Evolutionary conservation across 306 rosid genomes (phyloP).

Genomic region (Dalbergia oliveri): DNA sequence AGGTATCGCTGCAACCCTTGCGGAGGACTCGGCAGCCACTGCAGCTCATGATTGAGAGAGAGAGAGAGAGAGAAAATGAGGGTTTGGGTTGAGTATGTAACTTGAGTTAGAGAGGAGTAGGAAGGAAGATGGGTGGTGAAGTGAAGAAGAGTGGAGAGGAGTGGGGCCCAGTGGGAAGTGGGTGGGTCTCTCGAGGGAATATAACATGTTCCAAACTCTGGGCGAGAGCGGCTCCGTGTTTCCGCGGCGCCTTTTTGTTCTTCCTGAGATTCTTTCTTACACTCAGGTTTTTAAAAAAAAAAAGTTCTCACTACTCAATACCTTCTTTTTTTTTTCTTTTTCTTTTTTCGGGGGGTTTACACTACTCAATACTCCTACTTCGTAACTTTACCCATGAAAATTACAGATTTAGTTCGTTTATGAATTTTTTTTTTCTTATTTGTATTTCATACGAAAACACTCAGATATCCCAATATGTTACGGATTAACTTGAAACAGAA

Average conservation of each 20-base stretch:
- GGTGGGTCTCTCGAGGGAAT: slow-evolving; percentile 41
- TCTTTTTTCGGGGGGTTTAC: too few relatives aligned
- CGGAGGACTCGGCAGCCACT: slow-evolving; percentile 79
- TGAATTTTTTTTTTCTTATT: too few relatives aligned
- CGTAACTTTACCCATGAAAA: too few relatives aligned
- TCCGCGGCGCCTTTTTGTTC: slow-evolving; percentile 47
- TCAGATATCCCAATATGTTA: too few relatives aligned
- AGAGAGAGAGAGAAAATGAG: background rate
- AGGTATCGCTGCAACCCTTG: slow-evolving; percentile 70
- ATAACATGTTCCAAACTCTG: slow-evolving; percentile 64
- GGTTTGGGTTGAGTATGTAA: too few relatives aligned
- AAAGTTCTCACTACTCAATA: too few relatives aligned
- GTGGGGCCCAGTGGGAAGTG: slow-evolving; percentile 23
- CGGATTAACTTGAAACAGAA: too few relatives aligned
- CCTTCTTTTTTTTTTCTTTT: background rate
- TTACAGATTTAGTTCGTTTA: too few relatives aligned
- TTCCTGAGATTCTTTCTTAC: too few relatives aligned
- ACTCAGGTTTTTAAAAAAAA: too few relatives aligned
- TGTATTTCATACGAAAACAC: too few relatives aligned
- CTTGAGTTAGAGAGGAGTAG: background rate
- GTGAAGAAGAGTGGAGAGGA: background rate
- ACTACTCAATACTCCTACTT: too few relatives aligned
- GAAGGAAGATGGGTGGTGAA: background rate
- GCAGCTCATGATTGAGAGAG: slow-evolving; percentile 65
- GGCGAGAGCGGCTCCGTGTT: slow-evolving; percentile 81